Evolutionary conservation across 805 yeast species (phyloP).

Genomic region (Candida ortonii): DNA sequence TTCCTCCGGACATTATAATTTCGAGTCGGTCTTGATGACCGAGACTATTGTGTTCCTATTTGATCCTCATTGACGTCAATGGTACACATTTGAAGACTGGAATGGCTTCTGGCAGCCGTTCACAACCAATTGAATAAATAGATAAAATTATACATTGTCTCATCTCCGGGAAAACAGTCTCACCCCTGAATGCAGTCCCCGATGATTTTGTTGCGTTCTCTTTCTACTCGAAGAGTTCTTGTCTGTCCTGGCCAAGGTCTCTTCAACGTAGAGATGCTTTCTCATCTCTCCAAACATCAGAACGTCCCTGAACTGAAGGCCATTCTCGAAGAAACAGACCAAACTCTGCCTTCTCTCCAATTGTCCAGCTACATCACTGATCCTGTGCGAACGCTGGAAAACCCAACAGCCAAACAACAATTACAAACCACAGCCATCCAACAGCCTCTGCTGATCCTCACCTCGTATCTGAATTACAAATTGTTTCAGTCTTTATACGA

Average conservation of each 20-base stretch:
- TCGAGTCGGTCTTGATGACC: too few relatives aligned
- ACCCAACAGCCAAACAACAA: background rate
- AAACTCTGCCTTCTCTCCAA: conserved; percentile 19
- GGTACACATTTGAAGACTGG: too few relatives aligned
- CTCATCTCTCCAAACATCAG: conserved; percentile 9
- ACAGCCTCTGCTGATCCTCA: conserved; percentile 31
- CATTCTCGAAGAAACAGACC: conserved; percentile 20
- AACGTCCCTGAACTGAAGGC: conserved; percentile 10
- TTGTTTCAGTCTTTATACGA: conserved; percentile 18
- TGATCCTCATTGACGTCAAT: too few relatives aligned
- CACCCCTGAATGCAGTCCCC: background rate
- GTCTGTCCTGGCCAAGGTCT: conserved; percentile 35
- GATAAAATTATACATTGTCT: too few relatives aligned
- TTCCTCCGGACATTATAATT: too few relatives aligned
- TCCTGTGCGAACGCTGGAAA: conserved; percentile 10
- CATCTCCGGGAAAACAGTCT: too few relatives aligned
- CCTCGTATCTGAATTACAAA: conserved; percentile 25
- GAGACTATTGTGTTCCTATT: too few relatives aligned
- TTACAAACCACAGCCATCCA: conserved; percentile 30
- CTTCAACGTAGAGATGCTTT: conserved; percentile 16
- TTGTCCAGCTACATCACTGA: conserved; percentile 18
- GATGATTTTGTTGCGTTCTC: conserved; percentile 1
- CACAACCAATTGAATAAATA: too few relatives aligned
- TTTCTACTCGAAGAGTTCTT: conserved; percentile 10
- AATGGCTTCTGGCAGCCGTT: too few relatives aligned